Base-by-base conservation (phyloP, 2,329 filamentous ascomycete species). In the Pseudovirgaria hyperparasitica region DNA sequence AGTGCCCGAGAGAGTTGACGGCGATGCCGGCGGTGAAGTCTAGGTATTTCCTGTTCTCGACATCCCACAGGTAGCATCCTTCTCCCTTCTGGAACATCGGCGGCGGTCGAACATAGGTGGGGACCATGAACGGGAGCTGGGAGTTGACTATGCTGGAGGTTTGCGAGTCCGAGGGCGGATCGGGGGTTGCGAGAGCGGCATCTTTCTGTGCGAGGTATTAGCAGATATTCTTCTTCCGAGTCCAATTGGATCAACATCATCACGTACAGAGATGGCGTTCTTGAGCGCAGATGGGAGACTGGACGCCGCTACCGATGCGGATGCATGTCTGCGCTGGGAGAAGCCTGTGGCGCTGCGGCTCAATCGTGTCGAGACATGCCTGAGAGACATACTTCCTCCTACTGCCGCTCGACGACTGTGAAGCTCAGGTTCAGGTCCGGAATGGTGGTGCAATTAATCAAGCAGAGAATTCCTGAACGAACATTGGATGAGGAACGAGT, bases 21-120 rank as follows among this genome's bases (percentile, higher is more conserved):
- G 90, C 90, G 49, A 98, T 98, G 25, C 90, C 90, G 7, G 86
- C 79, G 1, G 90, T 96, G 45, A 98, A 82, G 57, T 98, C 90
- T 16, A 98, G 67, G 52, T 94, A 98, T 51, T 75, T 76, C 34
- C 82, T 66, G 49, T 90, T 81, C 59, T 94, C 85, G 19, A 87
- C 60, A 52, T 98, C 90, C 72, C 76, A 96, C 36, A 98, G 56
- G 52, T 85, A 86, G 34, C 78, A 85, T 3, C 90, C 90, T 49
- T 84, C 64, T 37, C 86, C 90, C 52, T 76, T 81, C 32, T 85
- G 74, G 54, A 98, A 94, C 48, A 96, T 81, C 2, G 85, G 84
- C 23, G 80, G 69, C 25, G 90, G 87, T 15, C 90, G 82, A 27
- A 84, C 75, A 57, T 98, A 98, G 28, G 90, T 98, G 2, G 85